Conservation (phyloP, 257 asterid species). For the Leptodermis oblonga region DNA sequence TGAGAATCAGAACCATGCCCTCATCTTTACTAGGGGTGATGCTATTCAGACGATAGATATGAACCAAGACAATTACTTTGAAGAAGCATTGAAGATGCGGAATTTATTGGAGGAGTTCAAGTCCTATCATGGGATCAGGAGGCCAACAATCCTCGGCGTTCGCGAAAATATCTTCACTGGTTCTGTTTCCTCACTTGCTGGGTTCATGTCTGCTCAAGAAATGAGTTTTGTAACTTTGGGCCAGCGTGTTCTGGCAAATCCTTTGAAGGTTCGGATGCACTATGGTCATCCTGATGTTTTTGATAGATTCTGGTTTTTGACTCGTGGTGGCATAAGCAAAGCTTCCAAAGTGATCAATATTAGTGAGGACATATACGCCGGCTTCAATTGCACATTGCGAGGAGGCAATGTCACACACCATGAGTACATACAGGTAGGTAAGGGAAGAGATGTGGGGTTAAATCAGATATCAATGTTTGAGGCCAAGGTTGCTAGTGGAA, state of each 20-base stretch:
- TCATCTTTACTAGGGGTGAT: conserved; percentile 92
- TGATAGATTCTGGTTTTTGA: conserved; percentile 91
- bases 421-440: conserved; percentile 94
- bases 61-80: conserved; percentile 94
- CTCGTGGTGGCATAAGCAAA: conserved; percentile 94
- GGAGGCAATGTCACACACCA: conserved; percentile 97
- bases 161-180: conserved; percentile 96
- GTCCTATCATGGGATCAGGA: conserved; percentile 62
- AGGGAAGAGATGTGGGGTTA: conserved; percentile 95
- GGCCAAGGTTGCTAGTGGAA: conserved; percentile 97
- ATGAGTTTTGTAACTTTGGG: conserved; percentile 94
- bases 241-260: conserved; percentile 89
- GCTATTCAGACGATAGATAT: conserved; percentile 94
- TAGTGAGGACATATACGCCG: conserved; percentile 96
- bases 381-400: conserved; percentile 86
- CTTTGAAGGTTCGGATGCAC: conserved; percentile 91
- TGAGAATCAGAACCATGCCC: conserved; percentile 95
- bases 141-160: conserved; percentile 88
- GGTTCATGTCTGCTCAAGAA: conserved; percentile 98
- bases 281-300: conserved; percentile 98
- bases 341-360: conserved; percentile 91
- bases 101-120: conserved; percentile 92
- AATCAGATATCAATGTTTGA: conserved; percentile 97
- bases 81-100: conserved; percentile 95
- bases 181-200: conserved; percentile 90